Base-by-base conservation (phyloP, 2,329 filamentous ascomycete species). In the Trichoderma cornu-damae region DNA sequence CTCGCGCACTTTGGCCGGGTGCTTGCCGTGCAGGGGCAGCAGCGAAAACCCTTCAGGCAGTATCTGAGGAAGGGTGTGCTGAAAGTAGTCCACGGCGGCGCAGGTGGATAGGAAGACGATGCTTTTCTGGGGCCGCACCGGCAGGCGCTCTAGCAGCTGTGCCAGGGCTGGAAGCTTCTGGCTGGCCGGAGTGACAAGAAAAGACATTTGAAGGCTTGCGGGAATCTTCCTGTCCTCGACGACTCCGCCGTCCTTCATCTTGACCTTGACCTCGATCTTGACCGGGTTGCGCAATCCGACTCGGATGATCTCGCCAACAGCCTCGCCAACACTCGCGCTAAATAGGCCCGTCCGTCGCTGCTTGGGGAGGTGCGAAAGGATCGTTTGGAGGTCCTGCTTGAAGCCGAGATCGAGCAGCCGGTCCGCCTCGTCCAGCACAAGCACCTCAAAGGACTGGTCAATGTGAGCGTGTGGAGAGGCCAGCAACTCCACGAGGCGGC, bases 91-190 rank as follows among this genome's bases (percentile, higher is more conserved):
- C 60, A 99, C 94, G 0, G 89, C 89, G 30, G 91, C 92, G 70
- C 94, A 96, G 2, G 93, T 96, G 0, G 92, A 95, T 20, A 97
- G 79, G 69, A 96, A 99, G 53, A 96, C 79, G 54, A 99, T 96
- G 30, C 85, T 88, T 67, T 92, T 91, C 62, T 92, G 86, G 0
- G 93, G 93, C 4, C 78, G 80, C 0, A 89, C 82, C n/a, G 87
- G 79, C 20, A 96, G 72, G 12, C 81, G 79, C 18, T 82, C 77
- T 2, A 97, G 77, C 0, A 97, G 78, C 28, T 85, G 82, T 48
- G 84, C 79, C 2, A 96, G 73, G 0, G 86, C 83, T 0, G 90
- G 87, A 34, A 96, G 76, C 70, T 96, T 96, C 61, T 93, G 86
- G 16, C 85, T 87, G 0, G 93, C 84, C 2, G 86, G 87, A 2